Base-by-base conservation (phyloP, 2,329 filamentous ascomycete species). In the Calycina herbarum region DNA sequence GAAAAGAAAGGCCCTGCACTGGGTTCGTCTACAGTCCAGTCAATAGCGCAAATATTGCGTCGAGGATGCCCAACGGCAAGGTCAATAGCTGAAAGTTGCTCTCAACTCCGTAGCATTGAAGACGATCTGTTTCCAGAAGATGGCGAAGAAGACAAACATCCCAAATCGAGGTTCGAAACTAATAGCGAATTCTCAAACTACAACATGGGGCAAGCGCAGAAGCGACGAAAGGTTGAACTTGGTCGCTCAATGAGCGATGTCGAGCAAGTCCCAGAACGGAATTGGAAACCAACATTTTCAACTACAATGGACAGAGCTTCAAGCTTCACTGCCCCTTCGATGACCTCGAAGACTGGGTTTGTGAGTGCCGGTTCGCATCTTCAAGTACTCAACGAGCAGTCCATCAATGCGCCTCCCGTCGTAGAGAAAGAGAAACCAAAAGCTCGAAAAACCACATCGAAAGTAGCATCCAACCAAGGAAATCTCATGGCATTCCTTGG, bases 1-100 rank as follows among this genome's bases (percentile, higher is more conserved):
- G 82, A 83, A 40, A 81, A 83, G 31, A 85, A 85, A 71, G 94
- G 93, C 0, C 92, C 94, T 1, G 86, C 86, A 0, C 85, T 96
- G 59, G 82, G 88, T 42, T 82, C 85, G 40, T 79, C 81, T 1
- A 81, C 87, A 0, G 82, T 95, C 11, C 82, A 84, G 48, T 85
- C 86, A 35, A 85, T 95, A 7, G 89, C 90, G 4, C 86, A 83
- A 59, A 94, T 96, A 20, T 79, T 97, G 90, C 91, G 10, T 77
- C 82, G 0, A 79, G 85, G 60, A 77, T 82, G 59, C 76, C 79
- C 35, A 82, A 93, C 57, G 83, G 83, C 61, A 81, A 83, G 66
- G 74, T 76, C 58, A 73, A 81, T 68, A 67, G 73, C 42, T 70
- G 71, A 64, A 61, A 77, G 77, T 5, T 78, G 88, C 51, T 82